phyloP scores from a whole-genome alignment of 768 basidiomycete genomes.

The Auricularia heimuer region DNA sequence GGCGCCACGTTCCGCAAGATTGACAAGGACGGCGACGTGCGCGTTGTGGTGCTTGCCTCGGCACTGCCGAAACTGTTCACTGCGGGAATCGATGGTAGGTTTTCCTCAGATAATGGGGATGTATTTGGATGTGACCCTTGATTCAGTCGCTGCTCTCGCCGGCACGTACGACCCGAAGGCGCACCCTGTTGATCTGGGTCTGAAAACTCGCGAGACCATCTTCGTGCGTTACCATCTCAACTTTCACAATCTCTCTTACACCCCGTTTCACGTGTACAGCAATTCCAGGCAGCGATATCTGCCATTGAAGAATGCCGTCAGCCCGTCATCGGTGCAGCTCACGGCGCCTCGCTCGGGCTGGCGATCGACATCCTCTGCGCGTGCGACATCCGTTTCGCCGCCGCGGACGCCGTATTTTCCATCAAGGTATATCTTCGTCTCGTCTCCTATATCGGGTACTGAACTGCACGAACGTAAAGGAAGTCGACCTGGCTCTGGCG shows the following conservation, averaged over 20 bases:
- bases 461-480: constrained; percentile 31
- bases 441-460: neutral
- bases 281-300: constrained; percentile 64
- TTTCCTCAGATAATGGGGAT: no score
- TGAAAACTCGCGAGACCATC: constrained; percentile 39
- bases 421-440: constrained; percentile 48
- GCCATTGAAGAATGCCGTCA: constrained; percentile 58
- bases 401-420: constrained; percentile 49
- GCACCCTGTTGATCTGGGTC: constrained; percentile 47
- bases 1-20: constrained; percentile 51
- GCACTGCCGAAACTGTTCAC: constrained; percentile 63
- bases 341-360: constrained; percentile 66
- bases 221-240: constrained; percentile 16
- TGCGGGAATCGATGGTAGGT: constrained; percentile 72
- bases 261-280: constrained; percentile 14
- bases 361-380: constrained; percentile 67
- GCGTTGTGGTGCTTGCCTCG: constrained; percentile 67
- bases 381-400: constrained; percentile 73
- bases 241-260: neutral
- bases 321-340: constrained; percentile 76
- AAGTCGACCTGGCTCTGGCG: constrained; percentile 80
- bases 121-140: no score
- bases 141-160: constrained; percentile 6
- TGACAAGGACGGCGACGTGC: constrained; percentile 42
- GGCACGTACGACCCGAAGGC: neutral